Evolutionary conservation across 139 green algal genomes (phyloP).

Genomic region (Chlamydomonas sp.): DNA sequence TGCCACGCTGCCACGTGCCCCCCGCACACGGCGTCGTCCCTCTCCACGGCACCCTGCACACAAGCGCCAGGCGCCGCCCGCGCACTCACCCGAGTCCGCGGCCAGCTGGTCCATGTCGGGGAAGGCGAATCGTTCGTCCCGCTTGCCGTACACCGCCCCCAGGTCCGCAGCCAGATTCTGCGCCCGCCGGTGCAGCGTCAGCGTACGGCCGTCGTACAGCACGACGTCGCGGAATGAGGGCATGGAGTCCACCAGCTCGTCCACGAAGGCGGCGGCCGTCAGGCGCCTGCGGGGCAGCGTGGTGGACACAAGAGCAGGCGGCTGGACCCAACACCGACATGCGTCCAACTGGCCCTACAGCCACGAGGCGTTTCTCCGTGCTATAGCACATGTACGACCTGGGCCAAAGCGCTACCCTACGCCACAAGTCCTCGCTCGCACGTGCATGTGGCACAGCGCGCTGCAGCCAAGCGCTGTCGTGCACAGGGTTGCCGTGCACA

Average conservation of each 20-base stretch:
- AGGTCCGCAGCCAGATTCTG: conserved; percentile 45
- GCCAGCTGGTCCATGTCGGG: conserved; percentile 44
- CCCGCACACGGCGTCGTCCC: not conserved
- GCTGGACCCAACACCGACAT: no score
- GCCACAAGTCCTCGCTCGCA: no score
- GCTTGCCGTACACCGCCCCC: not conserved
- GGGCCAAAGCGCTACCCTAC: no score
- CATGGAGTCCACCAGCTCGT: conserved; percentile 45
- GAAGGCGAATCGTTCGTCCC: conserved; percentile 52
- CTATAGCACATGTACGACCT: no score
- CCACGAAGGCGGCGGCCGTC: conserved; percentile 48
- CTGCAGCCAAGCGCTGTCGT: no score
- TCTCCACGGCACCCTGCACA: not conserved
- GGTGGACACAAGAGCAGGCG: not conserved
- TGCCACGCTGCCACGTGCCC: not conserved
- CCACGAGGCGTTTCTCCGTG: no score
- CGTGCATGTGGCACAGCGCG: no score
- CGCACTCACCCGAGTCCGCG: conserved; percentile 47
- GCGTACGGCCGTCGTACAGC: conserved; percentile 40
- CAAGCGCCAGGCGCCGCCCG: no score
- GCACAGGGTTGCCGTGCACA: no score
- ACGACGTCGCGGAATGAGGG: conserved; percentile 45
- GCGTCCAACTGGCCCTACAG: no score
- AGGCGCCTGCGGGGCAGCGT: conserved; percentile 8
- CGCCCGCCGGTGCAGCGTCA: conserved; percentile 53